These are phyloP conservation scores for Ligustrum vulgare DNA, from an alignment of 257 asterid genomes.

Conservation along the genomic window DNA sequence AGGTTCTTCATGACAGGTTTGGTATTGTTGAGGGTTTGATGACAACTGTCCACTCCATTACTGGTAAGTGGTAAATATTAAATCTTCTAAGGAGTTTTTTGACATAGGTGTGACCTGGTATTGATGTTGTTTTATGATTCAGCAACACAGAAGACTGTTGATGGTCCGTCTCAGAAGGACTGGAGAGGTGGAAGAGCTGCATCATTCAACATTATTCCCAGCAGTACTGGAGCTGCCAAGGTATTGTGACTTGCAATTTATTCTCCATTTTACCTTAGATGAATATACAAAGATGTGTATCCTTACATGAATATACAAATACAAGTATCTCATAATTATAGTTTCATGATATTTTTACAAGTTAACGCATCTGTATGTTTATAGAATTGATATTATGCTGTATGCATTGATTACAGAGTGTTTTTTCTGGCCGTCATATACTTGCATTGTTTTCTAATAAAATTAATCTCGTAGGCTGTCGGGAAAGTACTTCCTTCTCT, in stretches of 20 bases:
- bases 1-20: slow-evolving; percentile 81
- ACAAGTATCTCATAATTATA: too few relatives aligned
- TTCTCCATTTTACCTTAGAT: too few relatives aligned
- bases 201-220: slow-evolving; percentile 32
- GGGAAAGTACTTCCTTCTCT: slow-evolving; percentile 64
- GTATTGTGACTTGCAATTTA: slow-evolving; percentile 3
- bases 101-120: not conserved
- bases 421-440: too few relatives aligned
- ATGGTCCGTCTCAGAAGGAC: slow-evolving; percentile 35
- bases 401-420: too few relatives aligned
- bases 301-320: too few relatives aligned
- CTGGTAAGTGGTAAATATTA: slow-evolving; percentile 39
- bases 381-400: too few relatives aligned
- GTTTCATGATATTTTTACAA: too few relatives aligned
- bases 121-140: not conserved
- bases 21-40: slow-evolving; percentile 80
- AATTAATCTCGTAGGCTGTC: slow-evolving; percentile 36
- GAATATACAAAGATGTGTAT: not conserved
- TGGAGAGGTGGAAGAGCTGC: slow-evolving; percentile 39
- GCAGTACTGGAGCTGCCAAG: slow-evolving; percentile 38
- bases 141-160: slow-evolving; percentile 37
- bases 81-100: too few relatives aligned
- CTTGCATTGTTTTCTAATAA: too few relatives aligned
- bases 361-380: too few relatives aligned
- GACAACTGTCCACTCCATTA: slow-evolving; percentile 60